These are phyloP conservation scores for Ampelocalamus luodianensis DNA, from an alignment of 176 grass and related monocot species.

Conservation along the genomic window DNA sequence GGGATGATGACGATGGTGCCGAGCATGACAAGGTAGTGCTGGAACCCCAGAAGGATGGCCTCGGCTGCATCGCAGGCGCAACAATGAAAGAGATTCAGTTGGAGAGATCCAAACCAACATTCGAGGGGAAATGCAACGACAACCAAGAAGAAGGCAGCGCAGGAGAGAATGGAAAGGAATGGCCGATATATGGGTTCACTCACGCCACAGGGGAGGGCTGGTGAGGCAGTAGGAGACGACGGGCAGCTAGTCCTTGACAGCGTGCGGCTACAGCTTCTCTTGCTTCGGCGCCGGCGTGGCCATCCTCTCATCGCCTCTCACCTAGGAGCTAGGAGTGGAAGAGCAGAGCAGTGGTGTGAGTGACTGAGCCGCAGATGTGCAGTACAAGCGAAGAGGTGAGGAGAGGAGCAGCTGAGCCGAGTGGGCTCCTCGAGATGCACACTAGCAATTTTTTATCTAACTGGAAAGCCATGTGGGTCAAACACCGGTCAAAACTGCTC, in stretches of 20 bases:
- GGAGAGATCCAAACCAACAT: neutral
- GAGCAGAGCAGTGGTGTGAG: no score
- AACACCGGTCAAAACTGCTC: neutral
- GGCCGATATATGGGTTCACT: neutral
- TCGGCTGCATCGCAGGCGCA: slow-evolving; percentile 45
- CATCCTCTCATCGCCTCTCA: neutral
- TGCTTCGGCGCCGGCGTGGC: slow-evolving; percentile 64
- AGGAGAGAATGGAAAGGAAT: neutral
- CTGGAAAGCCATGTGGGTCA: neutral
- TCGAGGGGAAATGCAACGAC: neutral
- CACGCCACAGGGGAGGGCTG: slow-evolving; percentile 65
- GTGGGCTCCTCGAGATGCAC: slow-evolving; percentile 2
- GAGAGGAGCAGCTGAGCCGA: neutral
- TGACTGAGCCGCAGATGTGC: neutral
- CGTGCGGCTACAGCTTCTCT: slow-evolving; percentile 60
- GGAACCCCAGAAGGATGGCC: slow-evolving; percentile 71
- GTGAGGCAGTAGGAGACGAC: slow-evolving; percentile 66
- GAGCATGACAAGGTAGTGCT: slow-evolving; percentile 96
- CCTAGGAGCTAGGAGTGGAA: neutral
- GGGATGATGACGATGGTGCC: slow-evolving; percentile 92
- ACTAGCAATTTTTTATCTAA: no score
- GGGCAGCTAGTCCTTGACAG: slow-evolving; percentile 59
- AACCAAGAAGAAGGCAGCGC: neutral
- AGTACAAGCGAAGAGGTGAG: neutral
- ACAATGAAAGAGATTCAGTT: neutral